phyloP scores from a whole-genome alignment of 73 alveolate genomes.

The Paramecium biaurelia region DNA sequence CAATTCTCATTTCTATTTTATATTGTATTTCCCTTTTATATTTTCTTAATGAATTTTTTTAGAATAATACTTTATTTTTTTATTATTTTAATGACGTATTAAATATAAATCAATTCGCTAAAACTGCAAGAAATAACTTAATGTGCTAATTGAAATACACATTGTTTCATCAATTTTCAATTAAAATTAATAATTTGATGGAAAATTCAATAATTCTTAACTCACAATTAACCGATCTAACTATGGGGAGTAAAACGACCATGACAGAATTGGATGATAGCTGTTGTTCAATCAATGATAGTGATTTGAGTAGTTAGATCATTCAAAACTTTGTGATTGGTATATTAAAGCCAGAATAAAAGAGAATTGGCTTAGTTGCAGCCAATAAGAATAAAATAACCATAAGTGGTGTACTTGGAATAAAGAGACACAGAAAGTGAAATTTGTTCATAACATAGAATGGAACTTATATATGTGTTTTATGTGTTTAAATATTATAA shows the following conservation, averaged over 20 bases:
- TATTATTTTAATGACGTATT: not conserved
- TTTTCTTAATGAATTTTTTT: too few relatives aligned
- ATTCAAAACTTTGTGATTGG: conserved; percentile 20
- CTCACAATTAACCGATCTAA: not conserved
- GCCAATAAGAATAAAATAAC: not conserved
- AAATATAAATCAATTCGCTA: not conserved
- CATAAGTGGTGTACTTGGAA: conserved; percentile 1
- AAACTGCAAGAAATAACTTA: too few relatives aligned
- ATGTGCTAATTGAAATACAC: not conserved
- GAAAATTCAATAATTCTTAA: not conserved
- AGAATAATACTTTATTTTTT: too few relatives aligned
- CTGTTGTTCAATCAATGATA: not conserved
- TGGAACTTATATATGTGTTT: too few relatives aligned
- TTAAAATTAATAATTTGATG: not conserved
- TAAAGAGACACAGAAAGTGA: not conserved
- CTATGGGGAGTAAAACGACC: not conserved
- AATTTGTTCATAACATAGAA: not conserved
- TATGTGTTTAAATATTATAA: not conserved
- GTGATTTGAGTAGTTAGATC: not conserved
- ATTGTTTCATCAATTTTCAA: not conserved
- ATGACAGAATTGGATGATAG: not conserved
- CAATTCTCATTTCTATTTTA: not conserved
- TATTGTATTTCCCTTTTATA: not conserved
- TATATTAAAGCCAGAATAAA: not conserved
- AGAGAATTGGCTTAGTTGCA: not conserved